Base-by-base conservation (phyloP, 352 stramenopile species). In the Pythium dissimile region DNA sequence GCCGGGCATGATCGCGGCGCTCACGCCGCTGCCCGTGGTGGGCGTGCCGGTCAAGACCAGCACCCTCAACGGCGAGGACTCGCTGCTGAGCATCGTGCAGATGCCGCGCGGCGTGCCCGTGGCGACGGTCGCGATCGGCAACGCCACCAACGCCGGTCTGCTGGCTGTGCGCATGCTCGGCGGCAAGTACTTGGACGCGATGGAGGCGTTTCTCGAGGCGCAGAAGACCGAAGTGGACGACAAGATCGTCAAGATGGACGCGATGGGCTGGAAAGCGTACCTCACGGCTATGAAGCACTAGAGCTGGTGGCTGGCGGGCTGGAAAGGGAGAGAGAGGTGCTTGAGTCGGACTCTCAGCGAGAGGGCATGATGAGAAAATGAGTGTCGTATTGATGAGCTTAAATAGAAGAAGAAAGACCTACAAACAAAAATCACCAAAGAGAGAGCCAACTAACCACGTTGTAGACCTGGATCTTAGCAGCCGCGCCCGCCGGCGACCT, bases 31-130 rank as follows among this genome's bases (percentile, higher is more conserved):
- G 55, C 92, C 83, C 8, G 95, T 99, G 7, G 80, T 99, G 24
- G 97, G 97, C 35, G 97, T 99, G 2, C 97, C 97, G 12, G 92
- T 99, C 20, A 98, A 99, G 77, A 99, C 95, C 6, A 98, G 89
- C 21, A 98, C 96, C 18, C 72, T 99, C 13, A 98, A 96, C 64
- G 97, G 97, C 26, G 76, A 98, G 48, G 97, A 99, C 77, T 98
- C 94, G 41, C 75, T 99, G 12, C 79, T 99, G 62, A 98, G 91
- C 67, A 99, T 99, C 71, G 96, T 99, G 21, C 97, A 99, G 82
- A 99, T 99, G 97, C 97, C 97, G 32, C 77, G 94, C 30, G 97
- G 97, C 47, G 87, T 99, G 30, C 97, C 97, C 11, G 96, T 99
- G 34, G 97, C 97, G 2, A 99, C 97, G 11, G 96, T 99, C 13